These are phyloP conservation scores for Thozetella sp. DNA, from an alignment of 495 filamentous ascomycete genomes.

Conservation along the genomic window DNA sequence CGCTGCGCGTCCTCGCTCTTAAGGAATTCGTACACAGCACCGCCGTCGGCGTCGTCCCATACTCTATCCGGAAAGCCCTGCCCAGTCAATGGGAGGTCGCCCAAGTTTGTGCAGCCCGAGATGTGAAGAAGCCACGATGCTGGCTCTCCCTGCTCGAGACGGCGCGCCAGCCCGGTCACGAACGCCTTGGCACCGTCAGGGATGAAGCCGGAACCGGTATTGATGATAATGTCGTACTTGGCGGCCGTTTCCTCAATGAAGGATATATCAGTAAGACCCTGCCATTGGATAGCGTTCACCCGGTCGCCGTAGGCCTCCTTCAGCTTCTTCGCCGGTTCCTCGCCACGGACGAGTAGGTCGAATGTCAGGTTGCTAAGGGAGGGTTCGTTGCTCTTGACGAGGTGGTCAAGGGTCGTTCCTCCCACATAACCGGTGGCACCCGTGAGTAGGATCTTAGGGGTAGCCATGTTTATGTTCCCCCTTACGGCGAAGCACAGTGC, in stretches of 20 bases:
- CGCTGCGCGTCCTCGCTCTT: background rate
- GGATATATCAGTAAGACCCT: slow-evolving; percentile 11
- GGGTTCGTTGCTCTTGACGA: slow-evolving; percentile 5
- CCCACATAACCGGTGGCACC: slow-evolving; percentile 13
- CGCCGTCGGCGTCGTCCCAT: slow-evolving; percentile 3
- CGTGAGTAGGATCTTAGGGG: slow-evolving; percentile 9
- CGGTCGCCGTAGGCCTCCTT: slow-evolving; percentile 11
- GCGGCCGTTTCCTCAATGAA: slow-evolving; percentile 2
- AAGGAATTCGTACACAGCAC: slow-evolving; percentile 1
- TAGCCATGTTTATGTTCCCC: slow-evolving; percentile 1
- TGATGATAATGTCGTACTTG: slow-evolving; percentile 11
- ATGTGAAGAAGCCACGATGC: slow-evolving; percentile 8
- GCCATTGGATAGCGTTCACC: slow-evolving; percentile 11
- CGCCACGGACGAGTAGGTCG: slow-evolving; percentile 6
- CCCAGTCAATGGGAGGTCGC: slow-evolving; percentile 3
- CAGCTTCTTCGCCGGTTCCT: slow-evolving; percentile 4
- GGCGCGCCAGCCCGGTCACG: background rate
- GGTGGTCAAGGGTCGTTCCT: slow-evolving; percentile 7
- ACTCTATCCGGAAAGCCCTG: background rate
- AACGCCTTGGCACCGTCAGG: slow-evolving; percentile 3
- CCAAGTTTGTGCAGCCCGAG: slow-evolving; percentile 8
- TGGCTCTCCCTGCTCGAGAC: background rate
- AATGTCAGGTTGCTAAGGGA: slow-evolving; percentile 3
- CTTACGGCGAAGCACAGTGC: too few species aligned
- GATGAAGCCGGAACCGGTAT: slow-evolving; percentile 9